Conservation (phyloP, 2,329 filamentous ascomycete species). For the Herpotrichia juniperi region DNA sequence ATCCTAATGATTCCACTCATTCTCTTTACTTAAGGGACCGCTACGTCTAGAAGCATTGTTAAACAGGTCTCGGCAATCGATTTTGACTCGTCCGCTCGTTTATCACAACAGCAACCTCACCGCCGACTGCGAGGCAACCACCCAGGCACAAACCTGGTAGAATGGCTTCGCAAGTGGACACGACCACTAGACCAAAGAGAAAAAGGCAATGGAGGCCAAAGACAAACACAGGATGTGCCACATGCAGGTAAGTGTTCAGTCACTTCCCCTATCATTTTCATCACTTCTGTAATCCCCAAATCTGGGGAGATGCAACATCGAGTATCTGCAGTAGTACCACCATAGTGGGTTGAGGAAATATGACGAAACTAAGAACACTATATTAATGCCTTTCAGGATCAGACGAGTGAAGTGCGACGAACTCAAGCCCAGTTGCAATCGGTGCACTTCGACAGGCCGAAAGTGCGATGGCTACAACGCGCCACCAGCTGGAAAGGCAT, state of each 20-base stretch:
- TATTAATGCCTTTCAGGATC: slow-evolving; percentile 46
- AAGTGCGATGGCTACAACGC: slow-evolving; percentile 61
- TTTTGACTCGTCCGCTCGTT: neutral
- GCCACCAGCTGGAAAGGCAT: neutral
- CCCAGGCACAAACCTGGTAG: neutral
- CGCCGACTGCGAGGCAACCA: neutral
- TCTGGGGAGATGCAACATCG: neutral
- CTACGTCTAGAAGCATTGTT: neutral
- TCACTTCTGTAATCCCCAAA: neutral
- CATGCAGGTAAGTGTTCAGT: neutral
- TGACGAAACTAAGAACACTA: neutral
- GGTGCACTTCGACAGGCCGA: slow-evolving; percentile 62
- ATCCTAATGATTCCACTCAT: neutral
- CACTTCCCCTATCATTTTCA: too few relatives aligned
- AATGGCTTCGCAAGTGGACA: neutral
- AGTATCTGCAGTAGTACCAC: too few relatives aligned
- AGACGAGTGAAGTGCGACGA: slow-evolving; percentile 66
- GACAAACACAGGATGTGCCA: neutral
- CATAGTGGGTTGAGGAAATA: too few relatives aligned
- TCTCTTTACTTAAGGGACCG: neutral
- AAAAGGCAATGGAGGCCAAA: neutral
- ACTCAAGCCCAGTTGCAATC: slow-evolving; percentile 58
- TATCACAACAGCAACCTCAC: neutral
- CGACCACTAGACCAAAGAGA: neutral
- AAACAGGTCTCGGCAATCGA: neutral